Evolutionary conservation across 139 green algal genomes (phyloP), one percentile per base, ranked within the genome.

Genomic region (Chloropicon primus): DNA sequence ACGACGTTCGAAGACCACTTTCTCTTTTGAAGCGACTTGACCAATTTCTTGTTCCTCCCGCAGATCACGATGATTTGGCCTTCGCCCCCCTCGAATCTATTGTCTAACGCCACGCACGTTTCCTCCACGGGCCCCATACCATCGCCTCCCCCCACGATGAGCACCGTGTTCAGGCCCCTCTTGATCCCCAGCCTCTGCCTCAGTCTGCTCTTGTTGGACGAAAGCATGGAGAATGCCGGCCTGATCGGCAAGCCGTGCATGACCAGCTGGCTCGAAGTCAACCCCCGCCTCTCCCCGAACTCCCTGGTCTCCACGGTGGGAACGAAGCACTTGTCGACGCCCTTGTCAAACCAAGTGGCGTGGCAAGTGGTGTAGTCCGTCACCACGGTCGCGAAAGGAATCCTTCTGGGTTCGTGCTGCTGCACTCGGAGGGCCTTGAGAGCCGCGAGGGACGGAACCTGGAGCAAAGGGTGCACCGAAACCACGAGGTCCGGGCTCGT

Each of bases 341-440:
- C 77, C 26, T 53, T 79, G 84, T 94, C 87, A 85, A 98, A 98
- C 86, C 90, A 96, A 26, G 93, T 96, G 84, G 97, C 97, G 88
- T 98, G 94, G 86, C 94, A 98, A 54, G 90, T 97, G 73, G 91
- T 97, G 82, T 97, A 92, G 88, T 98, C 94, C 0, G 94, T 98
- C 1, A 98, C 88, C 0, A 96, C 93, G 22, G 94, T 98, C 27
- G 94, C 92, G 87, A 98, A 98, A 54, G 90, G 89, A 80, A 90
- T 88, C 27, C 87, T 84, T 29, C 85, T 74, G 26, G 87, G 80
- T 24, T 87, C 24, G 24, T 80, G 78, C 77, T 80, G 83, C 73
- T 85, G 85, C 28, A 75, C 27, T 23, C 81, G 74, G 62, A 97
- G 84, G 21, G 93, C 83, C 24, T 82, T 82, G 1, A 95, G 78